A percentile compares a stretch with the other conserved stretches of the same genome.
phyloP scores from a whole-genome alignment of 306 rosid species.

The Trifolium repens region DNA sequence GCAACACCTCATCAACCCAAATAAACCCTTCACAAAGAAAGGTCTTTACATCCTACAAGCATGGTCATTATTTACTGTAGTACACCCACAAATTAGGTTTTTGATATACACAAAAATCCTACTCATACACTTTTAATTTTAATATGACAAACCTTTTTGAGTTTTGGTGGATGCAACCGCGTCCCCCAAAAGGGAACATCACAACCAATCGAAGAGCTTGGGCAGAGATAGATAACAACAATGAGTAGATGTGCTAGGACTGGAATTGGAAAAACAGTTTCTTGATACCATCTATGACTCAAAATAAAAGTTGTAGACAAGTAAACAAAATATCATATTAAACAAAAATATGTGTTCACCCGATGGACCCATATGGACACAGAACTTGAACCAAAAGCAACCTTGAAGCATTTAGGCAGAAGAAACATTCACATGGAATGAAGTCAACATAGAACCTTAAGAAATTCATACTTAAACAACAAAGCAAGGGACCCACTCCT shows the following conservation, averaged over 20 bases:
- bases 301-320: slow-evolving; percentile 8
- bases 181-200: slow-evolving; percentile 22
- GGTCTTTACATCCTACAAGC: slow-evolving; percentile 36
- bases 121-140: slow-evolving; percentile 27
- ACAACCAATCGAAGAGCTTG: slow-evolving; percentile 17
- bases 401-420: slow-evolving; percentile 46
- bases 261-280: slow-evolving; percentile 2
- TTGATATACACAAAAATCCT: slow-evolving; percentile 26
- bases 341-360: slow-evolving; percentile 40
- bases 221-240: slow-evolving; percentile 17
- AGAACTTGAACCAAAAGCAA: slow-evolving; percentile 41
- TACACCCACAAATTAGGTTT: slow-evolving; percentile 35
- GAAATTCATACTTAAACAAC: slow-evolving; percentile 39
- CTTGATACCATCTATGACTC: slow-evolving; percentile 30
- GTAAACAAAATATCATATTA: slow-evolving; percentile 9
- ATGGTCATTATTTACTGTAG: slow-evolving; percentile 35
- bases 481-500: slow-evolving; percentile 38
- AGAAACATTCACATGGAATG: slow-evolving; percentile 37
- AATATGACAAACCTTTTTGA: slow-evolving; percentile 8
- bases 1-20: slow-evolving; percentile 32
- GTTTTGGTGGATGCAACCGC: slow-evolving; percentile 5
- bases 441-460: slow-evolving; percentile 37
- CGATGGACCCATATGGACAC: slow-evolving; percentile 31
- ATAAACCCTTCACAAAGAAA: slow-evolving; percentile 18
- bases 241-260: background rate